These are phyloP conservation scores for Hansenula sp. DNA, from an alignment of 1,139 yeast genomes.

Conservation along the genomic window DNA sequence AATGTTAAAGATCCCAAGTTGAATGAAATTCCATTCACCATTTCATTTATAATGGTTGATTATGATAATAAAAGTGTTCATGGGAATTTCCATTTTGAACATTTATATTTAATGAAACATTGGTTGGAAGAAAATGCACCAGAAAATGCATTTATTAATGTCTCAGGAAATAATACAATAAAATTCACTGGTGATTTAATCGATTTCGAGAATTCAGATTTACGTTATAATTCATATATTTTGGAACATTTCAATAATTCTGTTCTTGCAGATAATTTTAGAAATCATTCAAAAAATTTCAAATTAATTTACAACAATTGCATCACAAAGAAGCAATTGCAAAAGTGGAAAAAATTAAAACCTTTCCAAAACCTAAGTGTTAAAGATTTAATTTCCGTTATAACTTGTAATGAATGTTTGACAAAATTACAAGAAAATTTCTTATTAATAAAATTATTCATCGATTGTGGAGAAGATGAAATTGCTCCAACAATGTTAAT, in stretches of 20 bases:
- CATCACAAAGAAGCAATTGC: slow-evolving; percentile 12
- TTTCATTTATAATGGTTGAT: not conserved
- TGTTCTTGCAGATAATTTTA: not conserved
- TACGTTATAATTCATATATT: slow-evolving; percentile 11
- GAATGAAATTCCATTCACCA: not conserved
- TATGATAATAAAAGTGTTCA: not conserved
- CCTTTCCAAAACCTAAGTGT: slow-evolving; percentile 14
- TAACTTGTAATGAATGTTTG: slow-evolving; percentile 16
- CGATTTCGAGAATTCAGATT: slow-evolving; percentile 17
- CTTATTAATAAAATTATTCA: slow-evolving; percentile 9
- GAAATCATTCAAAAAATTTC: slow-evolving; percentile 3
- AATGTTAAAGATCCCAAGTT: not conserved
- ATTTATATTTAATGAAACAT: not conserved
- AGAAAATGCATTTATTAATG: not conserved
- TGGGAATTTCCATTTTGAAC: slow-evolving; percentile 1
- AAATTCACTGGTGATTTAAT: slow-evolving; percentile 3
- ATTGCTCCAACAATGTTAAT: slow-evolving; percentile 11
- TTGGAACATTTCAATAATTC: slow-evolving; percentile 3
- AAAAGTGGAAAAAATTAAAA: slow-evolving; percentile 17
- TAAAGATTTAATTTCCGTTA: slow-evolving; percentile 3
- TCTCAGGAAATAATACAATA: not conserved
- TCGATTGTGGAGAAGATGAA: slow-evolving; percentile 2
- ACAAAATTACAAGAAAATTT: slow-evolving; percentile 9
- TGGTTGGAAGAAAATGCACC: slow-evolving; percentile 2
- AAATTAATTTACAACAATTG: slow-evolving; percentile 7